Evolutionary conservation across 176 grass and related monocot genomes (phyloP).

Genomic region (Zoysia japonica): DNA sequence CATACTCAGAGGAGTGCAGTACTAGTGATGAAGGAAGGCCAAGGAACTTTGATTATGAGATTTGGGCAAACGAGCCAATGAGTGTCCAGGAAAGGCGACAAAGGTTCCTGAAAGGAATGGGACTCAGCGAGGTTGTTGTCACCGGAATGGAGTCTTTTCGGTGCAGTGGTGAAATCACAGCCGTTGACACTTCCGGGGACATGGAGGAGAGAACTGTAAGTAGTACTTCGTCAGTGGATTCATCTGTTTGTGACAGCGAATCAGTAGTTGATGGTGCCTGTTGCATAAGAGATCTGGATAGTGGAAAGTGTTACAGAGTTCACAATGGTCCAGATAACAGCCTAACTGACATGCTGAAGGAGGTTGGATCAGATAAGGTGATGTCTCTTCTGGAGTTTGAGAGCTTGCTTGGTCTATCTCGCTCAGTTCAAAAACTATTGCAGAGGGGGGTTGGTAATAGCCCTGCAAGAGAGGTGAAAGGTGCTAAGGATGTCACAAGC

Average conservation of each 20-base stretch:
- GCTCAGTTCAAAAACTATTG: slow-evolving; percentile 43
- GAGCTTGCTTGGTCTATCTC: slow-evolving; percentile 55
- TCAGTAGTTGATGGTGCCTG: slow-evolving; percentile 16
- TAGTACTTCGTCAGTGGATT: slow-evolving; percentile 25
- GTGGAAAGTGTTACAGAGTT: slow-evolving; percentile 47
- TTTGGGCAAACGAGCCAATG: slow-evolving; percentile 52
- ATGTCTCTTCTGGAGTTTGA: slow-evolving; percentile 66
- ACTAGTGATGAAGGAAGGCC: slow-evolving; percentile 36
- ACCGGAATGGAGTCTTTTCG: slow-evolving; percentile 24
- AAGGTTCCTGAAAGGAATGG: slow-evolving; percentile 62
- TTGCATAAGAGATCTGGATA: slow-evolving; percentile 58
- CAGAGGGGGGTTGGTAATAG: slow-evolving; percentile 22
- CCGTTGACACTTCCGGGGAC: slow-evolving; percentile 3
- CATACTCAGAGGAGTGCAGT: slow-evolving; percentile 48
- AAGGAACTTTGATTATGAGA: slow-evolving; percentile 44
- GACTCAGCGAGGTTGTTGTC: slow-evolving; percentile 50
- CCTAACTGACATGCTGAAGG: slow-evolving; percentile 51
- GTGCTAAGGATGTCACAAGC: slow-evolving; percentile 40
- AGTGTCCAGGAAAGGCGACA: slow-evolving; percentile 82
- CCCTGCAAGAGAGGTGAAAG: not conserved
- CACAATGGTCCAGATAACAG: slow-evolving; percentile 29
- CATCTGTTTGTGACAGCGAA: slow-evolving; percentile 34
- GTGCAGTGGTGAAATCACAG: slow-evolving; percentile 35
- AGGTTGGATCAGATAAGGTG: slow-evolving; percentile 64
- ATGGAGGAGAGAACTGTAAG: slow-evolving; percentile 46